Base-by-base conservation (phyloP, 805 yeast species). In the Saturnispora serradocipensis region DNA sequence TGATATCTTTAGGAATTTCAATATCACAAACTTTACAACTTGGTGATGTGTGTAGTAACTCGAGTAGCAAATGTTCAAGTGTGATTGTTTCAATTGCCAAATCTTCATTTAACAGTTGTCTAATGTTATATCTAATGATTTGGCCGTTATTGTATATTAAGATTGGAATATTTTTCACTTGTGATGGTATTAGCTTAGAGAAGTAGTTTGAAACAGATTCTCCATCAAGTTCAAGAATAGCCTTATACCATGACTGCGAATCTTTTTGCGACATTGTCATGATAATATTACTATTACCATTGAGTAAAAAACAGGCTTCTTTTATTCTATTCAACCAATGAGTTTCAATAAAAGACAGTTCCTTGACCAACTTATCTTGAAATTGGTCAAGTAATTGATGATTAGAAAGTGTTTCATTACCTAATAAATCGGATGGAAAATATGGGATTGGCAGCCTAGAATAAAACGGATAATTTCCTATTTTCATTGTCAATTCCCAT, bases 291-390 rank as follows among this genome's bases (percentile, higher is more conserved):
- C 96, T 75, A n/a, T 80, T 76, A 0, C 96, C 96, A 56, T 83
- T 80, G 36, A 86, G 64, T 0, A 88, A 78, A 60, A 75, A 88
- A 59, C 88, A 81, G 4, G 88, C 77, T 61, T 91, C 97, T 60
- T 93, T 91, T 62, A 88, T 68, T 53, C 81, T 88, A 62, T 91
- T 89, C 54, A 82, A 69, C 83, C 93, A 82, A 47, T 78, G 74
- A 48, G 74, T 76, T 44, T 67, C 72, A 53, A 80, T 56, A 11
- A 72, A 61, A 5, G 34, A 16, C 13, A 40, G 10, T 18, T 43
- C 34, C 2, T n/a, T 25, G 4, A 18, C 15, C 2, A 28, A 27
- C 22, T 16, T 20, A 18, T 10, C 22, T 10, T 20, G 15, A 25
- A 20, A 28, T 36, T 38, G 20, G 1, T 49, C 20, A 15, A 32